These are phyloP conservation scores for Lachnellula cervina DNA, from an alignment of 2,329 filamentous ascomycete species.

Conservation along the genomic window DNA sequence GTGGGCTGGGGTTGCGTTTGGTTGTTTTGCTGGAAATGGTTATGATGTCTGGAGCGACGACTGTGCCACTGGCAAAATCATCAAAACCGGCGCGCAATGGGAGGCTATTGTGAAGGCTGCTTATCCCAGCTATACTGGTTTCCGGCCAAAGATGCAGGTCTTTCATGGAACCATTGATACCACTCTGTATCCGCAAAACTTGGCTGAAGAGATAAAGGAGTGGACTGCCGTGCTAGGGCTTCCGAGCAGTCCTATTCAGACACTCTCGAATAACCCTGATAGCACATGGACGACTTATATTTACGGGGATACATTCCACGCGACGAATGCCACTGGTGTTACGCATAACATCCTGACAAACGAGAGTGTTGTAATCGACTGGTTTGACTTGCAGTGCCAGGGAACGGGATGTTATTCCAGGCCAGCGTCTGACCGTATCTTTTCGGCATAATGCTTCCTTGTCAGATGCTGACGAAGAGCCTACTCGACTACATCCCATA, in stretches of 20 bases:
- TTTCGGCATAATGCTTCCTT: background rate
- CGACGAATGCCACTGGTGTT: conserved; percentile 15
- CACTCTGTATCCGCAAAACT: conserved; percentile 35
- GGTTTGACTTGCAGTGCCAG: conserved; percentile 17
- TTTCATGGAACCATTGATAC: conserved; percentile 34
- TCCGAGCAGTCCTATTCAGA: conserved; percentile 21
- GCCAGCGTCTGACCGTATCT: background rate
- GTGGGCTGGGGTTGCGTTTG: conserved; percentile 41
- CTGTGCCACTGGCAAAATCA: conserved; percentile 36
- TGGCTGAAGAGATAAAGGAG: conserved; percentile 40
- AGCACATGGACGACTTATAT: conserved; percentile 25
- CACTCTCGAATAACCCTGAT: conserved; percentile 21
- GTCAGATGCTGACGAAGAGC: no score
- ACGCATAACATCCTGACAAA: conserved; percentile 24
- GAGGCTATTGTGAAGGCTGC: conserved; percentile 37
- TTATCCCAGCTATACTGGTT: conserved; percentile 33
- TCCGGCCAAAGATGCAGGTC: conserved; percentile 9
- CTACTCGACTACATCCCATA: no score
- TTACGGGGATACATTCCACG: conserved; percentile 20
- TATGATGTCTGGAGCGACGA: conserved; percentile 46
- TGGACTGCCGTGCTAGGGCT: conserved; percentile 40
- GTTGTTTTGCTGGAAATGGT: conserved; percentile 41
- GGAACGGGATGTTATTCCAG: conserved; percentile 4
- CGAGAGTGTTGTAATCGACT: conserved; percentile 17
- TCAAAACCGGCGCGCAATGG: conserved; percentile 41